Evolutionary conservation across 441 rosid genomes (phyloP), one percentile per base, ranked within the genome.

Genomic region (Mallotus repandus): DNA sequence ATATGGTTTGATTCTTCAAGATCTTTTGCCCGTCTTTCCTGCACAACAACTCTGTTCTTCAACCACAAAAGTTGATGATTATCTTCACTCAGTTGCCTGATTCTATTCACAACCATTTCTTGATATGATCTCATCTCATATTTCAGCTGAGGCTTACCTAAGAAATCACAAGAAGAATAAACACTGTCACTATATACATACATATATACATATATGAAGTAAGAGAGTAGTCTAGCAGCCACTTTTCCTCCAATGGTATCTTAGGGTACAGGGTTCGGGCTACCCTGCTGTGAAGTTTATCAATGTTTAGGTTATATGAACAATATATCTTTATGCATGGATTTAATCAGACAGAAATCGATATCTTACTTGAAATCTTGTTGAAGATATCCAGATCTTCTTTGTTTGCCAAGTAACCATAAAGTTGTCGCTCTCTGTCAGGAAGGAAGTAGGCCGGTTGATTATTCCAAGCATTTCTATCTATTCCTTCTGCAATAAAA

Each of bases 1-100:
- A 76, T 29, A 4, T 58, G 80, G 67, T 86, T 54, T 19, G 89
- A 85, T 69, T 83, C 91, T 79, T 83, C 83, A 15, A 88, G 84
- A 59, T 43, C 80, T 75, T 71, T 83, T 9, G 79, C 43, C 61
- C 75, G 83, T 69, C 69, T 86, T 72, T 68, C 77, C 49, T 78
- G 81, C 70, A 72, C 84, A 0, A 63, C 79, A 3, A 81, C 80
- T 81, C 66, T 81, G 80, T 80, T 81, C 72, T 88, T 86, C 15
- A 73, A 71, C 81, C 78, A 85, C 50, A 64, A 62, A 29, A 92
- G 88, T 78, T 84, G 85, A 79, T 86, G 92, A 61, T 83, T 88
- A 52, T 88, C 94, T 73, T 88, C 90, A 19, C 78, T 66, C 75
- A 88, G 84, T 73, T 83, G 84, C 84, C 86, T 86, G 62, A 87